Conservation (phyloP, 176 grass and related monocot genomes). For the Alopecurus myosuroides region DNA sequence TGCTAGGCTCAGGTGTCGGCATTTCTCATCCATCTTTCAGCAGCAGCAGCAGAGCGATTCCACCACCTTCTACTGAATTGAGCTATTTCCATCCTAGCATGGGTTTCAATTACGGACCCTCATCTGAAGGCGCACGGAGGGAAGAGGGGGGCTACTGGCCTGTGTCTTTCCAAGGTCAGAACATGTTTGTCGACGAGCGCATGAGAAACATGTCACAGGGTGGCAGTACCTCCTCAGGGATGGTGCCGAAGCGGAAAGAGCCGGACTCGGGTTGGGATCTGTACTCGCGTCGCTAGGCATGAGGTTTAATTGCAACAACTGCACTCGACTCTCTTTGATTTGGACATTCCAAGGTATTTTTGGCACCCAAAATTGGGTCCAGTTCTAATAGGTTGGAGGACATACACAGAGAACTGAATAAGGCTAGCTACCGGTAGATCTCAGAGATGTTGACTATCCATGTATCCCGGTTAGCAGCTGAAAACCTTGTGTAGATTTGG, state of each 20-base stretch:
- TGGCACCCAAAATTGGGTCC: slow-evolving; percentile 38
- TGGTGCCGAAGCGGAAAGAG: slow-evolving; percentile 55
- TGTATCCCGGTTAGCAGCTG: slow-evolving; percentile 33
- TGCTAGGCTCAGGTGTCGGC: slow-evolving; percentile 30
- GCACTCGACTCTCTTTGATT: slow-evolving; percentile 13
- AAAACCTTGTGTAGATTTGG: slow-evolving; percentile 39
- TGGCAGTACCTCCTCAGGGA: slow-evolving; percentile 12
- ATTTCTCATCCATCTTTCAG: slow-evolving; percentile 36
- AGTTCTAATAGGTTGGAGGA: slow-evolving; percentile 40
- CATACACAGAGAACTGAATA: slow-evolving; percentile 36
- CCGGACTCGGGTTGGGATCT: slow-evolving; percentile 63
- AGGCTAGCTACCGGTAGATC: slow-evolving; percentile 34
- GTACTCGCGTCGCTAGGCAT: slow-evolving; percentile 25
- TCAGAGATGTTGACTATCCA: slow-evolving; percentile 29
- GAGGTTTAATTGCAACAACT: slow-evolving; percentile 12
- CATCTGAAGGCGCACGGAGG: slow-evolving; percentile 38
- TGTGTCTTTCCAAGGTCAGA: slow-evolving; percentile 35
- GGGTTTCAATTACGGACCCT: slow-evolving; percentile 37
- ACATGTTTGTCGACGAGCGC: slow-evolving; percentile 47
- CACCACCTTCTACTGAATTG: neutral
- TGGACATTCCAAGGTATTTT: slow-evolving; percentile 36
- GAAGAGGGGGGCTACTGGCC: slow-evolving; percentile 37
- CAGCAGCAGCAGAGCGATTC: neutral
- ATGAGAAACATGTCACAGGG: slow-evolving; percentile 33
- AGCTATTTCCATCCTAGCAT: slow-evolving; percentile 37